These are phyloP conservation scores for Monilinia fructicola DNA, from an alignment of 2,329 filamentous ascomycete species.

Conservation along the genomic window DNA sequence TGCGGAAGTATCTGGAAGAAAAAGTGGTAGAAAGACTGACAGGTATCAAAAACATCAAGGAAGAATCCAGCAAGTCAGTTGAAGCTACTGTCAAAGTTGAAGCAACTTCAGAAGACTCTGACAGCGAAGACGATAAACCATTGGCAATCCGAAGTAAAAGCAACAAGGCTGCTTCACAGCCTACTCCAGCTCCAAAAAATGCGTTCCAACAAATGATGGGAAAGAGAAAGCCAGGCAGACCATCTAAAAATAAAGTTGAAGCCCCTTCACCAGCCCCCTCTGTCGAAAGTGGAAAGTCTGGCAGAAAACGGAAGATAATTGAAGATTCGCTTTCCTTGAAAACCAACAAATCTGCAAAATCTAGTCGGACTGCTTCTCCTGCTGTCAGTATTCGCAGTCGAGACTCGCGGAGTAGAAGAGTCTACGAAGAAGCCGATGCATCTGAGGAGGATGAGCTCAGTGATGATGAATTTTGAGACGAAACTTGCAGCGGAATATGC, in stretches of 20 bases:
- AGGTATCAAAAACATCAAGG: slow-evolving; percentile 49
- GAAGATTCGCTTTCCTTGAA: slow-evolving; percentile 42
- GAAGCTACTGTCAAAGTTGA: slow-evolving; percentile 17
- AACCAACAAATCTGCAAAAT: slow-evolving; percentile 70
- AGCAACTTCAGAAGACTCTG: slow-evolving; percentile 32
- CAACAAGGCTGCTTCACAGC: slow-evolving; percentile 29
- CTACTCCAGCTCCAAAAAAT: slow-evolving; percentile 41
- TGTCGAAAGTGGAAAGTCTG: slow-evolving; percentile 39
- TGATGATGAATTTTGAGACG: slow-evolving; percentile 83
- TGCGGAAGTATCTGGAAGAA: slow-evolving; percentile 76
- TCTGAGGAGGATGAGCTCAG: slow-evolving; percentile 65
- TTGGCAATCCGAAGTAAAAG: slow-evolving; percentile 29
- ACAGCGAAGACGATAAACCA: slow-evolving; percentile 38
- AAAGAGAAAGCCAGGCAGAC: slow-evolving; percentile 16
- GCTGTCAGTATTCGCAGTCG: slow-evolving; percentile 45
- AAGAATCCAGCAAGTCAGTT: slow-evolving; percentile 27
- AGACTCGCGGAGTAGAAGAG: slow-evolving; percentile 45
- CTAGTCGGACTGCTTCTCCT: slow-evolving; percentile 74
- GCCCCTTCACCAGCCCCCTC: neutral
- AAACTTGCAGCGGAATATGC: slow-evolving; percentile 66
- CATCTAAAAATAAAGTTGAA: slow-evolving; percentile 7
- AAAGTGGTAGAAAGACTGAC: slow-evolving; percentile 69
- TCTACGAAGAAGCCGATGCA: slow-evolving; percentile 56
- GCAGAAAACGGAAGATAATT: slow-evolving; percentile 57
- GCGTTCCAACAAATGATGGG: slow-evolving; percentile 49